Evolutionary conservation across 1,284 basidiomycete species (phyloP), one percentile per base, ranked within the genome.

Genomic region (Austropuccinia psidii): DNA sequence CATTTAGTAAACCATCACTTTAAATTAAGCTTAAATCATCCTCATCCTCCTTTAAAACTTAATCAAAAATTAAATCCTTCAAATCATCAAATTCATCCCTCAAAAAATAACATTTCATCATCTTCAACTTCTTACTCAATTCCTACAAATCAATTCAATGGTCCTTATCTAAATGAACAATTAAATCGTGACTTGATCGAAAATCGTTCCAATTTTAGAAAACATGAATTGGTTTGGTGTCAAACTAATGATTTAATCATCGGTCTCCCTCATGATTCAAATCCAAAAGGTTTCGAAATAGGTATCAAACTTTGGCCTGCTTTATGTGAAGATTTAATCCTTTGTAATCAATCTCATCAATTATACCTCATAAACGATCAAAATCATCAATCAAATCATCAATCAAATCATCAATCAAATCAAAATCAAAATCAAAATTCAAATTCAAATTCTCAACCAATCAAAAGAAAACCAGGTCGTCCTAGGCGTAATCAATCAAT

Each of bases 1-100:
- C 84, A 83, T 47, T 85, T 87, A 76, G 87, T 91, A 70, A 88
- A 88, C 5, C 82, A 84, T 6, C 82, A 83, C 15, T 84, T 89
- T 81, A 85, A 85, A n/a, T 79, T 84, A 21, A 7, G 6, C n/a
- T 27, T 33, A 27, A 24, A 57, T n/a, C 54, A n/a, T 29, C 50
- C 50, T 9, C 50, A 17, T 15, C 9, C 19, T 13, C 19, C 47
- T 54, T 21, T 43, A 35, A 41, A 43, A 4, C 52, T 45, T 11
- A 41, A 8, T 27, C 11, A 21, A 17, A 43, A 43, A 31, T 17
- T 17, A 11, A 21, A 58, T 4, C 24, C 33, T 27, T 45, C 39
- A n/a, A 15, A 29, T 33, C 37, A 21, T 45, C 52, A 54, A 11
- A 37, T 19, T 29, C 35, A 50, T 43, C 54, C 67, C 17, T 15